phyloP scores from a whole-genome alignment of 768 basidiomycete species.

The Suillus subaureus region DNA sequence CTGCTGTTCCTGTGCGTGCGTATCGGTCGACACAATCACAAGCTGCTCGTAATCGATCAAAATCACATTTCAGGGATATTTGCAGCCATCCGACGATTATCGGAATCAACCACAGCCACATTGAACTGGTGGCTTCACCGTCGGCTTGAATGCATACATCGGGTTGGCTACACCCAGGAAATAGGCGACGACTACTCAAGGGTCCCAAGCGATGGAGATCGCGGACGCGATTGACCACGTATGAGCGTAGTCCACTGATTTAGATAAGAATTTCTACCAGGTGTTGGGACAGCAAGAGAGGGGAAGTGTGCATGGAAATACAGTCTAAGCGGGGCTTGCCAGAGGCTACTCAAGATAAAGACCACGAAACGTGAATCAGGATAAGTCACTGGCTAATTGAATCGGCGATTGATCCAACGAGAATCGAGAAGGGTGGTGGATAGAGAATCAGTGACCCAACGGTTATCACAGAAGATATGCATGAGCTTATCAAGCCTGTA shows the following conservation, averaged over 20 bases:
- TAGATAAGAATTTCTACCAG: constrained; percentile 36
- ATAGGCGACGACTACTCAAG: constrained; percentile 33
- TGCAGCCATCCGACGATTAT: constrained; percentile 36
- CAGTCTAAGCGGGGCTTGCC: constrained; percentile 37
- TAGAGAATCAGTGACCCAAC: constrained; percentile 49
- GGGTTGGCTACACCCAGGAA: constrained; percentile 28
- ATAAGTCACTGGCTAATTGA: constrained; percentile 29
- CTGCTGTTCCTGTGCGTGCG: constrained; percentile 21
- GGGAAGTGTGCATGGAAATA: constrained; percentile 23
- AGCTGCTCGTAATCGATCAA: constrained; percentile 26
- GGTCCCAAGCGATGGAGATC: constrained; percentile 27
- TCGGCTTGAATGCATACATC: not conserved
- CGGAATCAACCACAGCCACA: constrained; percentile 33
- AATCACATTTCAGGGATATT: constrained; percentile 36
- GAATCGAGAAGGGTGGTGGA: constrained; percentile 44
- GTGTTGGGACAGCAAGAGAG: constrained; percentile 37
- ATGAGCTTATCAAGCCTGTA: constrained; percentile 43
- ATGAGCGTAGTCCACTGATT: constrained; percentile 33
- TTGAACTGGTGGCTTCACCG: constrained; percentile 19
- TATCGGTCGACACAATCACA: constrained; percentile 27
- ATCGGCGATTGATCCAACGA: constrained; percentile 40
- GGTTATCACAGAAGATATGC: constrained; percentile 41
- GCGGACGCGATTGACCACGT: constrained; percentile 36
- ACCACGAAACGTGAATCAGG: constrained; percentile 23
- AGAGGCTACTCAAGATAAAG: constrained; percentile 37